Evolutionary conservation across 1,139 yeast genomes (phyloP), one percentile per base, ranked within the genome.

Genomic region (Hyphopichia pseudoburtonii): DNA sequence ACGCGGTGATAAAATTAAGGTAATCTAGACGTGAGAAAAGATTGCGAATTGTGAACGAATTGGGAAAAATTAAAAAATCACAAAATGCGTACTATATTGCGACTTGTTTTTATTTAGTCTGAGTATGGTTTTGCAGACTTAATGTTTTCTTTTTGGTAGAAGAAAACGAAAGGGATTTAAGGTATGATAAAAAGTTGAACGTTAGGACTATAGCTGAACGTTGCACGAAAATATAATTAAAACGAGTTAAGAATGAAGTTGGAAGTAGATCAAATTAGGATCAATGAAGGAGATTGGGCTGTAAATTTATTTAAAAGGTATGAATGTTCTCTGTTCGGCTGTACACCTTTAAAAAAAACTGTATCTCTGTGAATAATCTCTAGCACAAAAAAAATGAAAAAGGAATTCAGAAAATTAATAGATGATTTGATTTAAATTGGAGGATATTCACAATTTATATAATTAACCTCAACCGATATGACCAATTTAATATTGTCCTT

Each of bases 291-390:
- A 10, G 23, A 21, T 7, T 7, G 23, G 23, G 23, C 9, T 21
- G 10, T 7, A 10, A 10, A 10, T 21, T 21, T 21, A 7, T n/a
- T n/a, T n/a, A n/a, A n/a, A 19, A 19, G 27, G 27, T 24, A 24
- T 24, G n/a, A 16, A 11, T 27, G 29, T 27, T 27, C 29, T 27
- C 29, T 27, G 29, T 27, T 27, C 6, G 8, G 28, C 10, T 21
- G 10, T 21, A 21, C 10, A 21, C 23, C 23, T 21, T 21, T 21
- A 7, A 7, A 7, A 7, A 10, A 21, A 21, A 21, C 9, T n/a
- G 5, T 16, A 5, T 15, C 29, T 27, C 29, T 27, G 29, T 27
- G 16, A 27, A n/a, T n/a, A n/a, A n/a, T n/a, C n/a, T n/a, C n/a
- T 10, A 27, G 17, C 12, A 24, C 7, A 12, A 27, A 16, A 17